Base-by-base conservation (phyloP, 2,329 filamentous ascomycete genomes). In the Botrytis tulipae region DNA sequence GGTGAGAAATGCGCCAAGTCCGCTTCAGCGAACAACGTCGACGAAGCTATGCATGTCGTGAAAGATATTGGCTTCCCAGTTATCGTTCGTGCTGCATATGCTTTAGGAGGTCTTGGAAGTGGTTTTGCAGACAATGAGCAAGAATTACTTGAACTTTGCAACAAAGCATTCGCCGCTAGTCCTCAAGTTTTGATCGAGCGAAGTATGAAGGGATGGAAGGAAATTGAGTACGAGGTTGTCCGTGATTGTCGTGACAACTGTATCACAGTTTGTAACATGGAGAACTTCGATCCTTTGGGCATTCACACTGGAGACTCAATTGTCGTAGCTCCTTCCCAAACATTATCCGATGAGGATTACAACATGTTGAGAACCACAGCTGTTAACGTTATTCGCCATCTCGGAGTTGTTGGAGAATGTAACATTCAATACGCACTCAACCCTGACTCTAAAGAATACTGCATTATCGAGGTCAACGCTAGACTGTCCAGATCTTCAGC, bases 251-350 rank as follows among this genome's bases (percentile, higher is more conserved):
- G 93, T 83, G 97, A 98, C 88, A 99, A 99, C 89, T 98, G 96
- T 83, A 98, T 98, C 80, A 98, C 95, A 3, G 95, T 98, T 78
- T 98, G 95, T 88, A 98, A 97, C 86, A 97, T 97, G 93, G 94
- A 97, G 84, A 98, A 98, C 88, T 98, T 98, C 80, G 96, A 98
- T 82, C 96, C 96, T 77, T 89, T 99, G 57, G 96, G 96, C 81
- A 97, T 97, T 73, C 96, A 99, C 84, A 99, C 96, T 66, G 96
- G 96, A 85, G 96, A 99, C 87, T 98, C 95, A 79, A 99, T 99
- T 80, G 96, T 99, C 76, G 95, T 98, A 75, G 96, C 96, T 61
- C 96, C 96, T 66, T 96, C 93, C 84, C 96, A 99, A 86, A 99
- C 96, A 37, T 87, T 99, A 80, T 97, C 93, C 81, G 96, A 99